A percentile compares a stretch with the other conserved stretches of the same genome.
These are phyloP conservation scores for Lepidium didymum DNA, from an alignment of 345 rosid species.

Conservation along the genomic window DNA sequence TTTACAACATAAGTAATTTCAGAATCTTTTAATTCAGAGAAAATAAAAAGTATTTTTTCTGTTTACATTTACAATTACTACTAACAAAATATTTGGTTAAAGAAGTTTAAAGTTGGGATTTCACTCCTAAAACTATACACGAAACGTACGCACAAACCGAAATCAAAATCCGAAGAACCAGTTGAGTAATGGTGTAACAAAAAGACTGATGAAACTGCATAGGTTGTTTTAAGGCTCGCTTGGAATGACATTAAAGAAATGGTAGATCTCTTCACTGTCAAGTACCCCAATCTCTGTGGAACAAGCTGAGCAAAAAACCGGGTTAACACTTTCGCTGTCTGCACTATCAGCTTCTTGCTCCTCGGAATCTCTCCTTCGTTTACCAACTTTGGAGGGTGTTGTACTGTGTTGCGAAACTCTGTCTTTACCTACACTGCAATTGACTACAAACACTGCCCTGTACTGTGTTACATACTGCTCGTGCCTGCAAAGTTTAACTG, in stretches of 20 bases:
- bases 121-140: not conserved
- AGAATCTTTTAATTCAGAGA: too few relatives aligned
- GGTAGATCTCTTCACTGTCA: constrained; percentile 69
- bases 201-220: not conserved
- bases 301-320: constrained; percentile 56
- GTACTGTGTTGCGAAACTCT: constrained; percentile 15
- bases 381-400: constrained; percentile 26
- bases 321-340: constrained; percentile 28
- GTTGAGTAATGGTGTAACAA: not conserved
- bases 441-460: constrained; percentile 67
- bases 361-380: constrained; percentile 36
- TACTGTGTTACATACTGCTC: constrained; percentile 65
- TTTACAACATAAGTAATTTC: too few relatives aligned
- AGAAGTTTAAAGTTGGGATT: not conserved
- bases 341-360: constrained; percentile 20
- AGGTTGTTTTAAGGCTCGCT: constrained; percentile 43
- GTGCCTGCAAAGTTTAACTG: constrained; percentile 41
- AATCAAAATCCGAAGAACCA: not conserved
- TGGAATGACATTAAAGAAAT: constrained; percentile 72
- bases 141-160: not conserved
- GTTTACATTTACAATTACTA: not conserved
- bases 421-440: constrained; percentile 43
- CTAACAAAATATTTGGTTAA: not conserved
- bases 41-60: too few relatives aligned
- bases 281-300: constrained; percentile 56